Evolutionary conservation across 2,329 filamentous ascomycete genomes (phyloP), one percentile per base, ranked within the genome.

Genomic region (Cercospora beticola): DNA sequence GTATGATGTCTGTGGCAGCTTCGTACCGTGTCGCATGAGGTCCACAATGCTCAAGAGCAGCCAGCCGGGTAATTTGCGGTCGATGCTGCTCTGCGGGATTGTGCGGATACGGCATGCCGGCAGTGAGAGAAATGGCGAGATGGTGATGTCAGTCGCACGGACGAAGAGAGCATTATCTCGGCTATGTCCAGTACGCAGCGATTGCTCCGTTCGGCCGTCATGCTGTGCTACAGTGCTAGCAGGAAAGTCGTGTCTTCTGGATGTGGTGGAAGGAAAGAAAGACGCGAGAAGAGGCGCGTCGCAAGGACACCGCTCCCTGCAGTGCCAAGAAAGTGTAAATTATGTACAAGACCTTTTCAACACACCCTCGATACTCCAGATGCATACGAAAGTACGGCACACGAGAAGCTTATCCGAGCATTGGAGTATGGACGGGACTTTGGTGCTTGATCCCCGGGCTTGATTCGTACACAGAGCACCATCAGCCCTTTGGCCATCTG

Each of bases 71-170:
- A 36, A 33, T 33, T 36, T 2, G 16, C 56, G 56, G 56, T 5
- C 8, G n/a, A n/a, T 21, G 31, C 14, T 59, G 56, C 56, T 3
- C n/a, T 33, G 26, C 56, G 56, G 56, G 16, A 33, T 4, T 58
- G 28, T 58, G 56, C 56, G 56, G 56, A 58, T 58, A 23, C 6
- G 26, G 56, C 30, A 2, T 54, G 49, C 49, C 49, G 49, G 18
- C 49, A 14, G 12, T 5, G 26, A 36, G 28, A 36, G 4, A 59
- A 2, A 59, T 59, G 56, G 56, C 56, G 31, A 59, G 30, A 59
- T 18, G 56, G 56, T 59, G 56, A 59, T 59, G 56, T 59, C 56
- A 59, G 28, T 21, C 56, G 56, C 30, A 59, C 56, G 56, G 56
- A 31, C 30, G 56, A 59, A 7, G n/a, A 26, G 14, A 1, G 9